phyloP scores from a whole-genome alignment of 345 rosid genomes.

The Linum usitatissimum region DNA sequence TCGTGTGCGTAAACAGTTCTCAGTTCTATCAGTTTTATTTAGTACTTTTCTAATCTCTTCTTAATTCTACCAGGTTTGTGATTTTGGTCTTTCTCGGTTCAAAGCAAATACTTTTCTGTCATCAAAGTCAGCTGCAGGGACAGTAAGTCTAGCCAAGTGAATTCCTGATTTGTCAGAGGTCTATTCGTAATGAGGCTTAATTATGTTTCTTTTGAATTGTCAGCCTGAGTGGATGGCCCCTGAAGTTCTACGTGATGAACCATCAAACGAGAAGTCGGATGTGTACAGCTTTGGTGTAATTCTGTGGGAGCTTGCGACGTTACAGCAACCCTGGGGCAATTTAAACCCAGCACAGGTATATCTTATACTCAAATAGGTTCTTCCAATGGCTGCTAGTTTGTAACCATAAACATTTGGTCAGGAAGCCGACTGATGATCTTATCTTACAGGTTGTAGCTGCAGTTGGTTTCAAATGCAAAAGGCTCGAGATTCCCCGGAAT shows the following conservation, averaged over 20 bases:
- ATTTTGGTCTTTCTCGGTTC: constrained; percentile 95
- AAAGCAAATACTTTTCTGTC: constrained; percentile 94
- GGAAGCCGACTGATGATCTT: neutral
- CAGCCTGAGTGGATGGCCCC: constrained; percentile 99
- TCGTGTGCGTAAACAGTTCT: neutral
- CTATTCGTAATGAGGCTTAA: constrained; percentile 5
- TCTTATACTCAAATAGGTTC: constrained; percentile 1
- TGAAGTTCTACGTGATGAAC: constrained; percentile 95
- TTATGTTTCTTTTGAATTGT: constrained; percentile 12
- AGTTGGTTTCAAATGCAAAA: constrained; percentile 82
- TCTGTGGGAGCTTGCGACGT: constrained; percentile 92
- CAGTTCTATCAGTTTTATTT: constrained; percentile 3
- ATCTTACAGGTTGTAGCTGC: constrained; percentile 88
- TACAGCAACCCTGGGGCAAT: constrained; percentile 95
- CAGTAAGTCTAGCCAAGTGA: constrained; percentile 51
- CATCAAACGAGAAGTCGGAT: constrained; percentile 91
- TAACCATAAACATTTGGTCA: neutral
- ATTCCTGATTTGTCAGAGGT: constrained; percentile 4
- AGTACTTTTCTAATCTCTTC: constrained; percentile 6
- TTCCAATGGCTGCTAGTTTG: neutral
- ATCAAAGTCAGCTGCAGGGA: constrained; percentile 99
- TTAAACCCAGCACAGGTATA: constrained; percentile 97
- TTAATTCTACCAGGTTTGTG: constrained; percentile 60
- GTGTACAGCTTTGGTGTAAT: constrained; percentile 94
- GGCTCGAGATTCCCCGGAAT: constrained; percentile 86